Evolutionary conservation across 2,329 filamentous ascomycete genomes (phyloP).

Genomic region (Ophiostoma perfectum): DNA sequence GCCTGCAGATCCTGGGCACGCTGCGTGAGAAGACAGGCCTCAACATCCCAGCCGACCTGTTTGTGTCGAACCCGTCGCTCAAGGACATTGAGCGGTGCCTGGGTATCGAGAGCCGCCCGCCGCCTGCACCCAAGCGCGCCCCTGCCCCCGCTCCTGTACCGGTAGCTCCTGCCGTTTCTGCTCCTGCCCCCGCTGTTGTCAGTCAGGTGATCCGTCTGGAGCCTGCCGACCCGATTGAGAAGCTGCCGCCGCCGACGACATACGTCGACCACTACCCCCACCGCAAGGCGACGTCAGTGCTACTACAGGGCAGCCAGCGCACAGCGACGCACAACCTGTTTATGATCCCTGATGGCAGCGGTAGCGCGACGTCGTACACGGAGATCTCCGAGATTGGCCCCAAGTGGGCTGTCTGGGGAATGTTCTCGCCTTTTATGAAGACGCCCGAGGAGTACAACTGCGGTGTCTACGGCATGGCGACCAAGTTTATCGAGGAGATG

Average conservation of each 20-base stretch:
- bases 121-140: slow-evolving; percentile 30
- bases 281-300: slow-evolving; percentile 45
- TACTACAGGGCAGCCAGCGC: slow-evolving; percentile 47
- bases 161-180: slow-evolving; percentile 28
- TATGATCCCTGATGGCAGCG: slow-evolving; percentile 53
- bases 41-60: slow-evolving; percentile 54
- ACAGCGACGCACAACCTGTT: slow-evolving; percentile 47
- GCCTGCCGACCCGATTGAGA: slow-evolving; percentile 39
- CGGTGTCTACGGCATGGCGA: slow-evolving; percentile 59
- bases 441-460: slow-evolving; percentile 60
- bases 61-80: slow-evolving; percentile 57
- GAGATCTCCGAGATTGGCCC: slow-evolving; percentile 49
- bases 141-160: slow-evolving; percentile 21
- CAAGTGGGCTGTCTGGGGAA: slow-evolving; percentile 45
- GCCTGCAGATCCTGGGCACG: slow-evolving; percentile 49
- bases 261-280: slow-evolving; percentile 43
- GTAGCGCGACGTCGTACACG: slow-evolving; percentile 62
- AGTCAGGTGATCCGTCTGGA: slow-evolving; percentile 28
- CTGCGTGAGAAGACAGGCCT: slow-evolving; percentile 51
- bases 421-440: slow-evolving; percentile 69
- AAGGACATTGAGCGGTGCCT: slow-evolving; percentile 61
- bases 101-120: slow-evolving; percentile 39
- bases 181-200: slow-evolving; percentile 20
- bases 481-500: slow-evolving; percentile 64
- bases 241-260: slow-evolving; percentile 37